Base-by-base conservation (phyloP, 2,329 filamentous ascomycete genomes). In the Calonectria pauciramosa region DNA sequence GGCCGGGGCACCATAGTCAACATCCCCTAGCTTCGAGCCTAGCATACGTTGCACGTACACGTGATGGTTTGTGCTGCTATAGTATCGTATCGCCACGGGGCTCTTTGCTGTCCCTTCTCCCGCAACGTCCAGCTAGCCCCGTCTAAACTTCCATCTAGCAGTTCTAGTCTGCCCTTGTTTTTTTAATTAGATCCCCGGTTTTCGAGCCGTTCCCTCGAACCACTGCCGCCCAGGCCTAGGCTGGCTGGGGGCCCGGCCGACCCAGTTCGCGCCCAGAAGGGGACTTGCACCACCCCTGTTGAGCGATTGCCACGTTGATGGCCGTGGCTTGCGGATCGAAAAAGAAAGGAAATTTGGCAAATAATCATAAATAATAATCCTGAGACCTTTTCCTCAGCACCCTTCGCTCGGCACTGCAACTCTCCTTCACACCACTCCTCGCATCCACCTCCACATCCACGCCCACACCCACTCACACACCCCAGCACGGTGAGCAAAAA, bases 301-400 rank as follows among this genome's bases (percentile, higher is more conserved):
- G 77, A 75, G 75, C 79, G 79, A 70, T 79, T 83, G 83, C 82
- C 83, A 85, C 83, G 83, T 85, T 83, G 82, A 83, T 81, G 71
- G 82, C 81, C 69, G 73, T 75, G 74, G 75, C 74, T 79, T 79
- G 72, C 74, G 76, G 4, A 59, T 59, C 54, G 20, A 36, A 59
- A 59, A 59, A 38, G 75, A 75, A 68, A 72, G 54, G 74, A 44
- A 38, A 52, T 32, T 52, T 23, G 28, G 32, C 32, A 51, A 36
- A 30, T 59, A 59, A 26, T 59, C 32, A 59, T 36, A 34, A 59
- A 59, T 26, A 59, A 59, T 59, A 59, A 59, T 59, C 54, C 32
- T 59, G 54, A 59, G 54, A 59, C 54, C 54, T n/a, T 23, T 36
- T 23, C 20, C 32, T 59, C 54, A 38, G 49, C 26, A 52, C 49